Evolutionary conservation across 2,329 filamentous ascomycete species (phyloP).

Genomic region (Stemphylium vesicarium): DNA sequence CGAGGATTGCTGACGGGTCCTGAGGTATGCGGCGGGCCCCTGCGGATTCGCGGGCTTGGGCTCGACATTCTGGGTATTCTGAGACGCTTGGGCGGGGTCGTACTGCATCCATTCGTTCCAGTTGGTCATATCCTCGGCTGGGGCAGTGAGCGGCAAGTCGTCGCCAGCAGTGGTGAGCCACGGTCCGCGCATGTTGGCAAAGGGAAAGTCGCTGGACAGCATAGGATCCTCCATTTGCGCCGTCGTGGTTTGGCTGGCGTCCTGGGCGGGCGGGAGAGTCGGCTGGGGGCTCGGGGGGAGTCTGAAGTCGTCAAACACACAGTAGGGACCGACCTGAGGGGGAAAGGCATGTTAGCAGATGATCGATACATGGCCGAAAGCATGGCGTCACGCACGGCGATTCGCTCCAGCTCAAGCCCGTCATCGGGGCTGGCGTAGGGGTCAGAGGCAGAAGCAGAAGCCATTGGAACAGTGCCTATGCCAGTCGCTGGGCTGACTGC

Average conservation of each 20-base stretch:
- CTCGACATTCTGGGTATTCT: slow-evolving; percentile 29
- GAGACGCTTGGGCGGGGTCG: slow-evolving; percentile 50
- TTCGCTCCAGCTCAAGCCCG: slow-evolving; percentile 46
- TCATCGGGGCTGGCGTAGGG: slow-evolving; percentile 41
- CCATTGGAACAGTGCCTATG: slow-evolving; percentile 20
- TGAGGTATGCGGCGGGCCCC: slow-evolving; percentile 37
- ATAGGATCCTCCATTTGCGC: slow-evolving; percentile 44
- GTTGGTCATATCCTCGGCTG: slow-evolving; percentile 41
- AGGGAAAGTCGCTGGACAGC: slow-evolving; percentile 44
- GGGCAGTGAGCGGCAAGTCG: slow-evolving; percentile 40
- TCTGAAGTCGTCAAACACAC: slow-evolving; percentile 46
- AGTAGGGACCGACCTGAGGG: slow-evolving; percentile 48
- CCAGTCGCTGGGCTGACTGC: neutral
- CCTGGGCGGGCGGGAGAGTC: slow-evolving; percentile 11
- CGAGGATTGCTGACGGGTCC: slow-evolving; percentile 34
- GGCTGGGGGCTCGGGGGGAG: slow-evolving; percentile 31
- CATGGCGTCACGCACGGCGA: slow-evolving; percentile 45
- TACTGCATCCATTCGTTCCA: slow-evolving; percentile 59
- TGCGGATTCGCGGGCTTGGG: slow-evolving; percentile 34
- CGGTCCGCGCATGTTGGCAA: slow-evolving; percentile 39
- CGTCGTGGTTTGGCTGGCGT: slow-evolving; percentile 6
- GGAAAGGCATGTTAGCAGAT: slow-evolving; percentile 34
- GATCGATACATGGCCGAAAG: slow-evolving; percentile 3
- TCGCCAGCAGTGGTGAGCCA: slow-evolving; percentile 46
- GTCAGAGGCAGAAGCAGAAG: slow-evolving; percentile 17